Percentiles rank a stretch among this genome's conserved stretches.
Conservation (phyloP, 768 basidiomycete species). For the Gautieria morchelliformis region DNA sequence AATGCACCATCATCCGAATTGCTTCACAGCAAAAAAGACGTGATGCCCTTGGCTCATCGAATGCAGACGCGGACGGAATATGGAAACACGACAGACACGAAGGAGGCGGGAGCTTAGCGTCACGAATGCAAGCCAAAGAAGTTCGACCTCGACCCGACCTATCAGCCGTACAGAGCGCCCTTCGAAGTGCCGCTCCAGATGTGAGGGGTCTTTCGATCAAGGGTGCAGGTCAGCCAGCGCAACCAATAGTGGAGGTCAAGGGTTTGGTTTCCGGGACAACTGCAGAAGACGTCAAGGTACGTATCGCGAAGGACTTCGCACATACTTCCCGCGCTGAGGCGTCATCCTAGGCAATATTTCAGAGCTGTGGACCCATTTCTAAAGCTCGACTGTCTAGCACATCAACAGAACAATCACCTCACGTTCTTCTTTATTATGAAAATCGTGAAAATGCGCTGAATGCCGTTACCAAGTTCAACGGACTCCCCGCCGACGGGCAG, state of each 20-base stretch:
- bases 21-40: constrained; percentile 7
- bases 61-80: constrained; percentile 6
- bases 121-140: not conserved
- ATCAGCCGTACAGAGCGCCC: not conserved
- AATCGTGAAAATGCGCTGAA: constrained; percentile 47
- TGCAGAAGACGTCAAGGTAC: constrained; percentile 7
- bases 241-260: constrained; percentile 6
- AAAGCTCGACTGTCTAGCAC: constrained; percentile 24
- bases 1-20: not conserved
- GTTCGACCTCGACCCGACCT: constrained; percentile 1
- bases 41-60: constrained; percentile 5
- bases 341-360: constrained; percentile 55
- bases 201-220: constrained; percentile 1
- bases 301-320: not conserved
- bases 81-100: constrained; percentile 10
- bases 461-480: constrained; percentile 68
- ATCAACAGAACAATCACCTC: constrained; percentile 14
- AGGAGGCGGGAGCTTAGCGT: constrained; percentile 2
- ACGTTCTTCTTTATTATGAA: constrained; percentile 68
- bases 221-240: not conserved
- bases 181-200: not conserved
- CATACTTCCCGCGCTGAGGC: not conserved
- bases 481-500: constrained; percentile 75
- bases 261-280: constrained; percentile 6
- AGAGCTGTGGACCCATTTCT: constrained; percentile 57